Evolutionary conservation across 139 green algal species (phyloP).

Genomic region (Chlorella sp.): DNA sequence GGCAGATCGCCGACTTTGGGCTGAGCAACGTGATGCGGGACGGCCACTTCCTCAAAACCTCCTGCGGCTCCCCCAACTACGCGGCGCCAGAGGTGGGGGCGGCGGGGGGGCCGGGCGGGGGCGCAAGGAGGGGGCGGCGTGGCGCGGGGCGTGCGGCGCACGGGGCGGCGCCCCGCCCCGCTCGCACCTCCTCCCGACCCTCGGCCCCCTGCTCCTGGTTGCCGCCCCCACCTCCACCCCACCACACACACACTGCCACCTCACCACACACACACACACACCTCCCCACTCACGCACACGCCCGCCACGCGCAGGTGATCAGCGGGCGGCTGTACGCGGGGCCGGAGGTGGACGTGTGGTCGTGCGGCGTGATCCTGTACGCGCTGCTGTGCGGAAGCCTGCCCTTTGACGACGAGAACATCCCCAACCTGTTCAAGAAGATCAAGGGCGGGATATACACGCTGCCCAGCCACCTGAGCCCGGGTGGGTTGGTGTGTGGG

Average conservation of each 20-base stretch:
- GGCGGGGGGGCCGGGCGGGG: no score
- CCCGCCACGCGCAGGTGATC: conserved; percentile 96
- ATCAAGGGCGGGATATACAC: conserved; percentile 99
- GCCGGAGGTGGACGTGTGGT: conserved; percentile 99
- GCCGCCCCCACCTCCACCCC: no score
- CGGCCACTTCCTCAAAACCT: conserved; percentile 99
- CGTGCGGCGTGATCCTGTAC: conserved; percentile 99
- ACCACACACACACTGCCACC: background rate
- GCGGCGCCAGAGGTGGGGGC: conserved; percentile 90
- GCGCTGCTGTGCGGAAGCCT: conserved; percentile 96
- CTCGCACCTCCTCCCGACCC: no score
- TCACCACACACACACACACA: background rate
- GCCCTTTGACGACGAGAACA: conserved; percentile 99
- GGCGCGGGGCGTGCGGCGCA: no score
- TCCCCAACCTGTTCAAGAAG: conserved; percentile 99
- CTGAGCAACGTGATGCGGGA: conserved; percentile 98
- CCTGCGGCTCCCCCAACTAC: conserved; percentile 98
- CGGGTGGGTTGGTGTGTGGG: no score
- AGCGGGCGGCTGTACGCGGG: conserved; percentile 95
- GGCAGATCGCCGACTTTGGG: conserved; percentile 97
- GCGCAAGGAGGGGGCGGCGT: no score
- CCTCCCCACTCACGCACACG: no score
- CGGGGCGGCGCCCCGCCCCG: no score
- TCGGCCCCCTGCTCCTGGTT: no score
- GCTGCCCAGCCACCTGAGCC: conserved; percentile 92